phyloP scores from a whole-genome alignment of 805 yeast species.

The Barnettozyma botsteinii region DNA sequence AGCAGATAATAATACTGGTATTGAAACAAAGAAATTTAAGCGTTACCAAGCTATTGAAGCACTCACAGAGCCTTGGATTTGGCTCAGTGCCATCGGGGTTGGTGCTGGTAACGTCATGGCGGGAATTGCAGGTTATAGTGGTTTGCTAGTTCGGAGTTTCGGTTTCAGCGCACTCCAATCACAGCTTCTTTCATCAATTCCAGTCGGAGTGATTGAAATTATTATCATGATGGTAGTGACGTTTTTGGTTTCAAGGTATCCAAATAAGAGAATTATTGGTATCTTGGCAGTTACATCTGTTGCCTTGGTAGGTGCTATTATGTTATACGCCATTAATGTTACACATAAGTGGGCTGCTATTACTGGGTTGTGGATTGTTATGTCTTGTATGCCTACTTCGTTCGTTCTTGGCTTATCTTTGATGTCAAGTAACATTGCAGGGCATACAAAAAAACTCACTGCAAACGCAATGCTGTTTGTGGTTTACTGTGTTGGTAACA shows the following conservation, averaged over 20 bases:
- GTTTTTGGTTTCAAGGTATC: too few species aligned
- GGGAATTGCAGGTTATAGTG: constrained; percentile 38
- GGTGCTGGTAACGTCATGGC: constrained; percentile 39
- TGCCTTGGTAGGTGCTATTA: constrained; percentile 33
- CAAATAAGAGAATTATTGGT: constrained; percentile 22
- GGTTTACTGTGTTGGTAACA: constrained; percentile 37
- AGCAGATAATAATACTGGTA: constrained; percentile 33
- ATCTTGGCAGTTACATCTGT: constrained; percentile 29
- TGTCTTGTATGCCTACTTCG: constrained; percentile 26
- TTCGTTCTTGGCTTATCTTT: constrained; percentile 23
- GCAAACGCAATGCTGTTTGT: constrained; percentile 35
- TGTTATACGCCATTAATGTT: constrained; percentile 27
- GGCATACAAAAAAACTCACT: constrained; percentile 39
- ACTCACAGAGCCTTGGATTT: constrained; percentile 37
- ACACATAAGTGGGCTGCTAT: not conserved
- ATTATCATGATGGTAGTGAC: too few species aligned
- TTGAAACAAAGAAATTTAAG: constrained; percentile 40
- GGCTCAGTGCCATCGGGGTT: constrained; percentile 27
- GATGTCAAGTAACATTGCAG: constrained; percentile 27
- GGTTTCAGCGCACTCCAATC: too few species aligned
- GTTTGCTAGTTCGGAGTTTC: too few species aligned
- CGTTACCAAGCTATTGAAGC: constrained; percentile 38
- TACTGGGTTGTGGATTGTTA: constrained; percentile 30
- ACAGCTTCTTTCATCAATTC: constrained; percentile 26
- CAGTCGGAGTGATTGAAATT: too few species aligned